A percentile compares a stretch with the other conserved stretches of the same genome.
Conservation (phyloP, 495 filamentous ascomycete genomes). For the Sordaria brevicollis region DNA sequence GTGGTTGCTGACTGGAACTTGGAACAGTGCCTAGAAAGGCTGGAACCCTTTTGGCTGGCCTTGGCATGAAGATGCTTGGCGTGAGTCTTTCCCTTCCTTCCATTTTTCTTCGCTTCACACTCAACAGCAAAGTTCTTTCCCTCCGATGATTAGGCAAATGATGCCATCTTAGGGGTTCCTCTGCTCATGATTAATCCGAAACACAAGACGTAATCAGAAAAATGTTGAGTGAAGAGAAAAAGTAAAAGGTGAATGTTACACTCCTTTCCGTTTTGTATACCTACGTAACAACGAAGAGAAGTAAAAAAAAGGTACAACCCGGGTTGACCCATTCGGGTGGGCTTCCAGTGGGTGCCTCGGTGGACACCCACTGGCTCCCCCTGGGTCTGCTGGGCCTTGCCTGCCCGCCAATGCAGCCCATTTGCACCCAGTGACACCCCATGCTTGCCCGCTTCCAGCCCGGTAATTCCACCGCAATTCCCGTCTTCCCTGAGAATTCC, state of each 20-base stretch:
- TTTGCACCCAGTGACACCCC: neutral
- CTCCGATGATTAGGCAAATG: neutral
- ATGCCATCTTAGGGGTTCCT: neutral
- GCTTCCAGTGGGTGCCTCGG: neutral
- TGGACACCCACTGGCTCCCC: neutral
- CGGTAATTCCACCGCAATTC: neutral
- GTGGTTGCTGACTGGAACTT: neutral
- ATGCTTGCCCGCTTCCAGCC: neutral
- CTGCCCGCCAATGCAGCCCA: neutral
- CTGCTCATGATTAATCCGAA: neutral
- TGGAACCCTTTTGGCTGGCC: neutral
- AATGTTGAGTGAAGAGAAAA: neutral
- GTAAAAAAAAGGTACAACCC: neutral
- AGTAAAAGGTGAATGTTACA: neutral
- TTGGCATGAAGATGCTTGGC: neutral
- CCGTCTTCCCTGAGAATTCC: conserved; percentile 16
- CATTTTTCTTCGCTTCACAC: neutral
- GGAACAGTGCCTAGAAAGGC: neutral
- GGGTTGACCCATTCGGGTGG: neutral
- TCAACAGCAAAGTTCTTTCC: neutral
- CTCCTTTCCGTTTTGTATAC: neutral
- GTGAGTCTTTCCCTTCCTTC: neutral
- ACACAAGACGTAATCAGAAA: neutral
- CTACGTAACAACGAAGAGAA: neutral
- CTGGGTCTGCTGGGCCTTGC: neutral